Percentiles rank a stretch among this genome's conserved stretches.
These are phyloP conservation scores for Oemleria cerasiformis DNA, from an alignment of 306 rosid species.

Conservation along the genomic window DNA sequence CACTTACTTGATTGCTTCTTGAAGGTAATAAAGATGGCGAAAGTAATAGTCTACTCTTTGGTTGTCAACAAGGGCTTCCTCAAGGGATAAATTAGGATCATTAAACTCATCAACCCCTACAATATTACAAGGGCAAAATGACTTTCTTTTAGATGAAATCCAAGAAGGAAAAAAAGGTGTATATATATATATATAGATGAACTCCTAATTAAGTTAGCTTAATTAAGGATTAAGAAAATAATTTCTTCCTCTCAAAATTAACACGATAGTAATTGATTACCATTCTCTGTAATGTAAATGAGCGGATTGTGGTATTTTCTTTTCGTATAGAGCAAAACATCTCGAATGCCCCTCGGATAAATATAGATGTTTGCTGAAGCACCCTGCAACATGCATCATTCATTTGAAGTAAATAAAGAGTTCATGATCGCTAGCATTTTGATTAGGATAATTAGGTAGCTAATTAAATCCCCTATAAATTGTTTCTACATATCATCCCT, in stretches of 20 bases:
- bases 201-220: neutral
- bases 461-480: neutral
- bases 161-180: no score
- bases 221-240: no score
- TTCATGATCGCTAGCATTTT: neutral
- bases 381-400: conserved; percentile 14
- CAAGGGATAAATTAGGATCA: conserved; percentile 27
- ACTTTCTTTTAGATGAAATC: no score
- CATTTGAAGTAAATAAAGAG: neutral
- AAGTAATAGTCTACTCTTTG: conserved; percentile 35
- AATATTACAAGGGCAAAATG: neutral
- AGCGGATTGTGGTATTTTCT: conserved; percentile 21
- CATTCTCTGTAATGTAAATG: conserved; percentile 44
- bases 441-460: no score
- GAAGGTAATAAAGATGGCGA: conserved; percentile 42
- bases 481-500: neutral
- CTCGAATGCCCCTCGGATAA: conserved; percentile 33
- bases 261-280: neutral
- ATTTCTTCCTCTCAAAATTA: neutral
- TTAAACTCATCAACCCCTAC: conserved; percentile 44
- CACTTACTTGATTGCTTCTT: conserved; percentile 37
- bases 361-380: conserved; percentile 13
- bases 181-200: neutral
- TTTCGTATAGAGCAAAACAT: conserved; percentile 26
- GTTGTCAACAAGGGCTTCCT: conserved; percentile 37